These are phyloP conservation scores for Calonectria ilicicola DNA, from an alignment of 2,329 filamentous ascomycete genomes.

Conservation along the genomic window DNA sequence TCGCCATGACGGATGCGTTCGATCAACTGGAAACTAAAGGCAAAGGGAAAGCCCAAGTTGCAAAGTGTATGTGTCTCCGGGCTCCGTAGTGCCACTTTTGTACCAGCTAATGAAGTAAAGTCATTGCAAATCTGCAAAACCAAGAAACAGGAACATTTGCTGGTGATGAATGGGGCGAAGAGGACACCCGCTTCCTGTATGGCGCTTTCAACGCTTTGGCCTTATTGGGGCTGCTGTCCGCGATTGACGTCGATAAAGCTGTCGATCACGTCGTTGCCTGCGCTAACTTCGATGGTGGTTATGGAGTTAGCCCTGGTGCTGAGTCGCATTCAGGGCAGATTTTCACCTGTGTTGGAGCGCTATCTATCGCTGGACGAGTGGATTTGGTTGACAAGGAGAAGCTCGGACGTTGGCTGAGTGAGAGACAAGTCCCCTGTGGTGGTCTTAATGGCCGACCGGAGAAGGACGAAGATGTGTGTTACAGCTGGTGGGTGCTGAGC, in stretches of 20 bases:
- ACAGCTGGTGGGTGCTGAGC: constrained; percentile 98
- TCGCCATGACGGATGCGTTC: constrained; percentile 87
- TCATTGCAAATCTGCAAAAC: constrained; percentile 87
- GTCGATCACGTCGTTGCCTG: constrained; percentile 84
- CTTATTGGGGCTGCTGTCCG: constrained; percentile 77
- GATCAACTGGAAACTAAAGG: constrained; percentile 82
- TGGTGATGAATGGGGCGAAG: constrained; percentile 96
- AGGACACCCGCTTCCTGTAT: constrained; percentile 94
- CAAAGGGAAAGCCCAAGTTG: constrained; percentile 75
- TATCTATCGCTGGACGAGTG: constrained; percentile 84
- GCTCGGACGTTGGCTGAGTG: constrained; percentile 90
- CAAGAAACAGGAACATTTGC: constrained; percentile 85
- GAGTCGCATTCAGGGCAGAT: constrained; percentile 97
- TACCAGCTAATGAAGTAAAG: constrained; percentile 54
- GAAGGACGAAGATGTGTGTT: constrained; percentile 96
- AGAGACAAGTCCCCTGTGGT: constrained; percentile 87
- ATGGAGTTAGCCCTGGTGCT: constrained; percentile 88
- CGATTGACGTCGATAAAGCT: constrained; percentile 84
- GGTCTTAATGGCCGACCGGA: constrained; percentile 95
- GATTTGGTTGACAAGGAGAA: constrained; percentile 87
- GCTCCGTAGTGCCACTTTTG: constrained; percentile 20
- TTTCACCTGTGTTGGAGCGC: constrained; percentile 90
- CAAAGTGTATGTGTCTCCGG: constrained; percentile 74
- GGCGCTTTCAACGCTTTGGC: constrained; percentile 91
- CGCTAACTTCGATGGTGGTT: constrained; percentile 94